A percentile compares a stretch with the other conserved stretches of the same genome.
Conservation (phyloP, 495 filamentous ascomycete species). For the Neurospora sp. region DNA sequence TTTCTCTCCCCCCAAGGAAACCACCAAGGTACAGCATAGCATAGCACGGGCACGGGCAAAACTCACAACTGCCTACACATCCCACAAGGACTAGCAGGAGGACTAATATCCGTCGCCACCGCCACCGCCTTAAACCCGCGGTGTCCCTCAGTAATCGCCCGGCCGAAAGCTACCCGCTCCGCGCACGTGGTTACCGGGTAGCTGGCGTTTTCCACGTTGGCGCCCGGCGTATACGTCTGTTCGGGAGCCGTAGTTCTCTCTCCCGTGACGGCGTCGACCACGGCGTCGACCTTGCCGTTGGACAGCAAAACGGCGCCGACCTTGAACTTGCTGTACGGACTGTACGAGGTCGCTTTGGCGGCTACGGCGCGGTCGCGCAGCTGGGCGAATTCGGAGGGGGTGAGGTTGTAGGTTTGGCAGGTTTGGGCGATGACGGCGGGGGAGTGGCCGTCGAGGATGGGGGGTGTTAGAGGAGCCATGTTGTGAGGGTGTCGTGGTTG, state of each 20-base stretch:
- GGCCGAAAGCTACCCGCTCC: constrained; percentile 77
- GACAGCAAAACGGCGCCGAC: constrained; percentile 78
- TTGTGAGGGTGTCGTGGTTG: neutral
- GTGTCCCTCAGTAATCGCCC: constrained; percentile 64
- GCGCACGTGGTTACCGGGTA: constrained; percentile 92
- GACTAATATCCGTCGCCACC: constrained; percentile 70
- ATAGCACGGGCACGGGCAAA: neutral
- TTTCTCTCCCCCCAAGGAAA: neutral
- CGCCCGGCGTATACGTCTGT: constrained; percentile 43
- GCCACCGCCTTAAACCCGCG: constrained; percentile 69
- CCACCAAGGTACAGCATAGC: neutral
- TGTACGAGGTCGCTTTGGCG: constrained; percentile 72
- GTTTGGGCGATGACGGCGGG: constrained; percentile 13
- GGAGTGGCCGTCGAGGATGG: constrained; percentile 18
- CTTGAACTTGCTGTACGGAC: constrained; percentile 88
- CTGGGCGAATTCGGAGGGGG: constrained; percentile 46
- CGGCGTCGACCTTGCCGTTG: constrained; percentile 39
- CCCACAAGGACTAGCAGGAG: constrained; percentile 63
- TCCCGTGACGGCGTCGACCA: neutral
- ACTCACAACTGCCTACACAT: constrained; percentile 56
- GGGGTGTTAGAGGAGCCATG: constrained; percentile 3
- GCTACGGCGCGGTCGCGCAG: constrained; percentile 49
- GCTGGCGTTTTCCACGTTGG: constrained; percentile 88
- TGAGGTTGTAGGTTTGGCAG: constrained; percentile 39
- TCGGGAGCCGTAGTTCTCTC: neutral